Conservation (phyloP, 176 grass and related monocot species). For the Aegilops longissima region DNA sequence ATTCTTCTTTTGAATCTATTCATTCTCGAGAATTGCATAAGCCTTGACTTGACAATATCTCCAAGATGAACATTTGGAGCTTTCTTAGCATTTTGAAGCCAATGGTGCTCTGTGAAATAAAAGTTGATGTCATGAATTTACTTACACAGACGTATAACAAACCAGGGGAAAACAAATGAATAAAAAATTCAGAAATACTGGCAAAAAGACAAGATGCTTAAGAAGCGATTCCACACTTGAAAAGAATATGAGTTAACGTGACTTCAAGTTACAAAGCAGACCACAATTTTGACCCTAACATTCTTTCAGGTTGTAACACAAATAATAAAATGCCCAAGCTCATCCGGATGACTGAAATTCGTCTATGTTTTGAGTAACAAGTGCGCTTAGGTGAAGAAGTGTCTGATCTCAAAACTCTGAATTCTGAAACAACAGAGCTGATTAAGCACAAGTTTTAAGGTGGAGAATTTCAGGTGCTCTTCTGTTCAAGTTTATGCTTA, state of each 20-base stretch:
- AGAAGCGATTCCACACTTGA: neutral
- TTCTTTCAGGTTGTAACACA: constrained; percentile 10
- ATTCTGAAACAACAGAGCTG: neutral
- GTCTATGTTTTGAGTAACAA: neutral
- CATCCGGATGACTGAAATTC: neutral
- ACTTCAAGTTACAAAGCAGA: constrained; percentile 9
- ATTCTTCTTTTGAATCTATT: constrained; percentile 27
- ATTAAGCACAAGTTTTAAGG: neutral
- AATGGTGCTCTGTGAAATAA: constrained; percentile 67
- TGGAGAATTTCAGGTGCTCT: neutral
- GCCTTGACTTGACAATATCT: constrained; percentile 98
- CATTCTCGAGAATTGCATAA: constrained; percentile 99
- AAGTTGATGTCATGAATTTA: neutral
- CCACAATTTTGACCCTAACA: neutral
- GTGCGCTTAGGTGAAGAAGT: neutral
- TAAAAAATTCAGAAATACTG: neutral
- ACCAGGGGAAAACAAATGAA: neutral
- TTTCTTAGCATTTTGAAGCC: constrained; percentile 99
- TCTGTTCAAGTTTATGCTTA: neutral
- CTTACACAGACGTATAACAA: neutral
- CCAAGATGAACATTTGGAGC: constrained; percentile 98
- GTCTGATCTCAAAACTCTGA: neutral
- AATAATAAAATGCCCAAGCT: neutral
- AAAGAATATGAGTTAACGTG: neutral
- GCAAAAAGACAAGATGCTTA: neutral